These are phyloP conservation scores for Stemphylium beticola DNA, from an alignment of 2,329 filamentous ascomycete species.

Conservation along the genomic window DNA sequence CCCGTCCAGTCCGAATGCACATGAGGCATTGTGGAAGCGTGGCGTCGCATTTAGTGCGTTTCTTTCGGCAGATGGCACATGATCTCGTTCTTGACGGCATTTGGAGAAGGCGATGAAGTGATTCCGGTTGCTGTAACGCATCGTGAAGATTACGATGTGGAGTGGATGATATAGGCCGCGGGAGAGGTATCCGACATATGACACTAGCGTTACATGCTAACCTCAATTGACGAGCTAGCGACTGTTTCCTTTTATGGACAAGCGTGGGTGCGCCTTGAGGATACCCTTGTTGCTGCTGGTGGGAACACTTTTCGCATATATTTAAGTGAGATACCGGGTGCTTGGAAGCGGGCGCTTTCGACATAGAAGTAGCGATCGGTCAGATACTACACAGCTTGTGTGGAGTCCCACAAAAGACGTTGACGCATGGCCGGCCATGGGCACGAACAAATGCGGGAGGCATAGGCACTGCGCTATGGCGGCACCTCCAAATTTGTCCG, in stretches of 20 bases:
- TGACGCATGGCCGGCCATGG: no score
- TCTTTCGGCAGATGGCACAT: slow-evolving; percentile 38
- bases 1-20: slow-evolving; percentile 30
- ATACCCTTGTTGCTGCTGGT: no score
- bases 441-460: no score
- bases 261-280: background rate
- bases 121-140: background rate
- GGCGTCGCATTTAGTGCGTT: slow-evolving; percentile 43
- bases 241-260: background rate
- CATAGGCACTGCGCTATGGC: no score
- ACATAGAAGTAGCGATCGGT: no score
- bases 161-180: background rate
- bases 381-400: no score
- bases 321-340: no score
- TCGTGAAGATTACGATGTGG: background rate
- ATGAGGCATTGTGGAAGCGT: slow-evolving; percentile 39
- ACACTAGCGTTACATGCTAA: background rate
- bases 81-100: slow-evolving; percentile 38
- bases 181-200: no score
- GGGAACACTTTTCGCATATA: no score
- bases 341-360: no score
- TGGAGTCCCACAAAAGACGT: no score
- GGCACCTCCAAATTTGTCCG: no score
- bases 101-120: background rate
- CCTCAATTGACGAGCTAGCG: background rate